Conservation (phyloP, 2,329 filamentous ascomycete genomes). For the Herpotrichia juniperi region DNA sequence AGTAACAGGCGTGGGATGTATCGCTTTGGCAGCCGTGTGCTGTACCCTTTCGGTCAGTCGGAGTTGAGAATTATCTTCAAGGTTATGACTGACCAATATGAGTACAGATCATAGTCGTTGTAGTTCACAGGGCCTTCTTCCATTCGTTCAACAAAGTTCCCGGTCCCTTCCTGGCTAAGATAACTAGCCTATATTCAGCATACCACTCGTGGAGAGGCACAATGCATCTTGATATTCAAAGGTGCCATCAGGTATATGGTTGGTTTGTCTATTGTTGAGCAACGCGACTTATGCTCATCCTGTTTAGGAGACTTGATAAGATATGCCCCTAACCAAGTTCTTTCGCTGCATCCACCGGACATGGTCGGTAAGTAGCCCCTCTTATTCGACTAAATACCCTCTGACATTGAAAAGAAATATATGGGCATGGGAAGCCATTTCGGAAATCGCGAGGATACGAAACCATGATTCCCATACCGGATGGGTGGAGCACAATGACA, state of each 20-base stretch:
- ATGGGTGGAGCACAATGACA: constrained; percentile 9
- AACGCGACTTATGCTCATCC: neutral
- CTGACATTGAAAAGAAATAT: neutral
- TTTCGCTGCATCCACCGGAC: constrained; percentile 5
- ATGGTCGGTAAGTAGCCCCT: neutral
- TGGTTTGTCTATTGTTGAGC: neutral
- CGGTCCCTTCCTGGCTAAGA: constrained; percentile 13
- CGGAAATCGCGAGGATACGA: constrained; percentile 7
- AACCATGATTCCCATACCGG: constrained; percentile 7
- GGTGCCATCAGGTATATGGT: constrained; percentile 14
- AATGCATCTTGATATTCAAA: constrained; percentile 13
- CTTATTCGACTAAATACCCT: too few species aligned
- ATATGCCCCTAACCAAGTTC: constrained; percentile 8
- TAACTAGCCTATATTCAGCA: constrained; percentile 9
- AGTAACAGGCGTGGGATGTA: too few species aligned
- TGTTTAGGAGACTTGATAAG: constrained; percentile 3
- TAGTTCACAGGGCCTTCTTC: constrained; percentile 4
- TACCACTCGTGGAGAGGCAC: constrained; percentile 14
- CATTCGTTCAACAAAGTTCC: constrained; percentile 11
- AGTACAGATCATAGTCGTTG: neutral
- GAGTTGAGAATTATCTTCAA: too few species aligned
- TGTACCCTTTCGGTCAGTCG: too few species aligned
- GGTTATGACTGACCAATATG: neutral
- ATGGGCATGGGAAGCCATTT: constrained; percentile 5
- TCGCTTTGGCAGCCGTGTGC: too few species aligned